These are phyloP conservation scores for Kodamaea neixiangensis DNA, from an alignment of 805 yeast species.

Conservation along the genomic window DNA sequence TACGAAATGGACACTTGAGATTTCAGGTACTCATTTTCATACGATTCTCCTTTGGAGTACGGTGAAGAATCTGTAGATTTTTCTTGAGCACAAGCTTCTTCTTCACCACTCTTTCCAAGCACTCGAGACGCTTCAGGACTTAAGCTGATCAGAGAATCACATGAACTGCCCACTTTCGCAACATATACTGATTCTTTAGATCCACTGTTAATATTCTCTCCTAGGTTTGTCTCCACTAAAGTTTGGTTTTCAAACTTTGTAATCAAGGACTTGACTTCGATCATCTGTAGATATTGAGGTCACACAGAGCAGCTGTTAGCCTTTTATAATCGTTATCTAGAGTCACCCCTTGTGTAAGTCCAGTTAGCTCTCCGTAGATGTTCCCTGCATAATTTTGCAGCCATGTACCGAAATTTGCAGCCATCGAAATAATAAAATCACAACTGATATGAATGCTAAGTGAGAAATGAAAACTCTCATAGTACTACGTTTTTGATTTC, in stretches of 20 bases:
- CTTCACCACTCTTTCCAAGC: not conserved
- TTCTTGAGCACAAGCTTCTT: not conserved
- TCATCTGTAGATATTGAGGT: not conserved
- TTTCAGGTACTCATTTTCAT: not conserved
- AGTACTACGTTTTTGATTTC: too few species aligned
- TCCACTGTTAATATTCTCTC: not conserved
- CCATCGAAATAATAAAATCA: not conserved
- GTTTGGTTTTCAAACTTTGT: slow-evolving; percentile 7
- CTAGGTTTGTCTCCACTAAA: not conserved
- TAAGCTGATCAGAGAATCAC: not conserved
- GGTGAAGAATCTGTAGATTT: not conserved
- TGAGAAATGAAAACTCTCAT: too few species aligned
- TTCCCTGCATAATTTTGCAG: not conserved
- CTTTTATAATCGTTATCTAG: not conserved
- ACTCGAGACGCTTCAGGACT: not conserved
- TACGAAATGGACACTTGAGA: not conserved
- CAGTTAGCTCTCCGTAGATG: not conserved
- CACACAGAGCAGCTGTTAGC: not conserved
- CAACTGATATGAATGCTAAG: too few species aligned
- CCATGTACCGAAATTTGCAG: slow-evolving; percentile 3
- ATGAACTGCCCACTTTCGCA: not conserved
- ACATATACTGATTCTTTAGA: not conserved
- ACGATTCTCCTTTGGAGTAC: not conserved
- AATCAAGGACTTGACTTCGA: slow-evolving; percentile 11
- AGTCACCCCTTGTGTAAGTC: not conserved